Base-by-base conservation (phyloP, 768 basidiomycete genomes). In the Phanerodontia chrysosporium region DNA sequence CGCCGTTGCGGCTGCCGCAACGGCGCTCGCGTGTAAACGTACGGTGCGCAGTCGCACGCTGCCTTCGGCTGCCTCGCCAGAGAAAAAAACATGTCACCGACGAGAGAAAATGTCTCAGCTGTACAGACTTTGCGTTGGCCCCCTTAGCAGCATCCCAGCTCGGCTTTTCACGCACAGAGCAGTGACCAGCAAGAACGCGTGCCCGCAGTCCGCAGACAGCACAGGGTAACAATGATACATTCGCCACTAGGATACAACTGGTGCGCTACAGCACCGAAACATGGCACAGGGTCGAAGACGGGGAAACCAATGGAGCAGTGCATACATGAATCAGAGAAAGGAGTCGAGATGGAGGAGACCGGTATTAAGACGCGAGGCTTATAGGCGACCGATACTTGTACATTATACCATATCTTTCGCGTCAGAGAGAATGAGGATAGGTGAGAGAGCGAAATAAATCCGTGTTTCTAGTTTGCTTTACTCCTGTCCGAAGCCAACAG, bases 401-500 rank as follows among this genome's bases (percentile, higher is more conserved):
- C 56, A 57, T 36, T 57, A 57, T 55, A 29, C 57, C 57, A 39
- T 30, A 39, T 39, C 52, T 36, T n/a, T 42, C 35, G 35, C 28
- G 51, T 49, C 25, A 55, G 58, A 49, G 49, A 42, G 16, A 21
- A 24, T 25, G 39, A 53, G 29, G 29, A 57, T n/a, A n/a, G n/a
- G 51, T 22, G 45, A 28, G 35, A 46, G 49, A 51, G 16, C 21
- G 8, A 58, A 51, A 49, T 29, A 28, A 35, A 51, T 32, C 44
- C 21, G 45, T 24, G 45, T 25, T 46, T 32, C 25, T 30, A 1
- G 45, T 22, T 32, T 49, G 25, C 27, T 72, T 79, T 83, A 95
- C 74, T 95, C 93, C 69, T 95, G 92, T 62, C 94, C 93, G 74
- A 96, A 96, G 63, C 92, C 93, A 65, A 95, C 89, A 10, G 92